Base-by-base conservation (phyloP, 192 early-diverging fungal species). In the Coemansia sp. region DNA sequence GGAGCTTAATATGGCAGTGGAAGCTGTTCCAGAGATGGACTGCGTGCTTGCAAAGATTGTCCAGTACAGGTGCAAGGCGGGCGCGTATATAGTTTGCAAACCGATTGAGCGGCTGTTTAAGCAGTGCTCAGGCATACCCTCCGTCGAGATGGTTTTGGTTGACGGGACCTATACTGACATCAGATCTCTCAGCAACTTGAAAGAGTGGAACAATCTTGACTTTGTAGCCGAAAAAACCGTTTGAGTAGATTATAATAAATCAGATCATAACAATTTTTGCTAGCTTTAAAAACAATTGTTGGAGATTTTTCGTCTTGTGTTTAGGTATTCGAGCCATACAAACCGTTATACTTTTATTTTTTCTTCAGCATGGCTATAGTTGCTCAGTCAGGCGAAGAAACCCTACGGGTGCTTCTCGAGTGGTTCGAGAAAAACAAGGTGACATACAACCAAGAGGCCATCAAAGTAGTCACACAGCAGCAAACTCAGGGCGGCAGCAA, bases 401-500 rank as follows among this genome's bases (percentile, higher is more conserved):
- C 61, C 56, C 63, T 81, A 41, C 25, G 35, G 1, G 59, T 59
- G 25, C 74, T 81, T 35, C 51, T 81, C 29, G 51, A 57, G 35
- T 88, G 87, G 87, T 84, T 87, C 19, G 72, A 82, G 22, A 79
- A 85, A 37, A 86, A 87, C 81, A 80, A 86, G 56, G 79, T 88
- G 29, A 65, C 77, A 9, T 88, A 84, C 72, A 83, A 85, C 58
- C 68, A 87, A 52, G 75, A 83, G 23, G 81, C 79, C 11, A 74
- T 88, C 22, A 78, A 86, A 39, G 58, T 88, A 15, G 82, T 81
- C 23, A 62, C 68, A 21, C 60, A 60, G 25, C 56, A 69, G 62
- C 43, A 39, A 41, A n/a, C 32, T 7, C 60, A 47, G 29, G 25
- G 32, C 25, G 45, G 62, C 35, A 66, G 70, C 60, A 72, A 57